These are phyloP conservation scores for Pestalotiopsis sp. DNA, from an alignment of 2,329 filamentous ascomycete genomes.

Conservation along the genomic window DNA sequence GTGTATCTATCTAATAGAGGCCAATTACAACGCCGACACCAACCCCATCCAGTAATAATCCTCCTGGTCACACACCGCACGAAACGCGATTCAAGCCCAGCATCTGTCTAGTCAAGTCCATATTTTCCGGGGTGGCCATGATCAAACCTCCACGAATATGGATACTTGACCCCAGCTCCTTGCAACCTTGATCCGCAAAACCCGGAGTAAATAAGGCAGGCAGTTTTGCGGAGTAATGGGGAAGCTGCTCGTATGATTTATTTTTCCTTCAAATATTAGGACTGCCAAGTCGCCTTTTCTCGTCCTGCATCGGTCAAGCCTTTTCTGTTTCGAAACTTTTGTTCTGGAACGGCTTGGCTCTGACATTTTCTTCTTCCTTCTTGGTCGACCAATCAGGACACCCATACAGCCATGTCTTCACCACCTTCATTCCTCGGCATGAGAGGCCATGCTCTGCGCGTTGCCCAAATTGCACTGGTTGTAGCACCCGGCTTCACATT, in stretches of 20 bases:
- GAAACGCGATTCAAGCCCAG: neutral
- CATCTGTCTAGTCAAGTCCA: neutral
- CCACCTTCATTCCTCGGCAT: constrained; percentile 29
- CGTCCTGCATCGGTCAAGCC: neutral
- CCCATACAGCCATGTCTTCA: neutral
- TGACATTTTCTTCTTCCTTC: neutral
- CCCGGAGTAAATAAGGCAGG: neutral
- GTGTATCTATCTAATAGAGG: neutral
- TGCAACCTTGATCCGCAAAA: neutral
- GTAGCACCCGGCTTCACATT: constrained; percentile 45
- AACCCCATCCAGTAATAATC: neutral
- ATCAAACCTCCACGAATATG: neutral
- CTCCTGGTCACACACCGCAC: neutral
- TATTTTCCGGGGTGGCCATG: neutral
- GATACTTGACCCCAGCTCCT: neutral
- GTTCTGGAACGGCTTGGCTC: neutral
- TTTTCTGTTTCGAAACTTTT: neutral
- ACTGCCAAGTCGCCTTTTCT: neutral
- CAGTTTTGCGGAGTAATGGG: neutral
- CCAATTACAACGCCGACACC: neutral
- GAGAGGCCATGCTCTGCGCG: constrained; percentile 36
- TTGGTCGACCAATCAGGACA: neutral
- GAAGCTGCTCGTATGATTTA: neutral
- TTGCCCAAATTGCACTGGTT: constrained; percentile 42
- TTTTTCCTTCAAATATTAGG: neutral